Percentiles rank a stretch among this genome's conserved stretches.
These are phyloP conservation scores for Mycena latifolia DNA, from an alignment of 768 basidiomycete genomes.

Conservation along the genomic window DNA sequence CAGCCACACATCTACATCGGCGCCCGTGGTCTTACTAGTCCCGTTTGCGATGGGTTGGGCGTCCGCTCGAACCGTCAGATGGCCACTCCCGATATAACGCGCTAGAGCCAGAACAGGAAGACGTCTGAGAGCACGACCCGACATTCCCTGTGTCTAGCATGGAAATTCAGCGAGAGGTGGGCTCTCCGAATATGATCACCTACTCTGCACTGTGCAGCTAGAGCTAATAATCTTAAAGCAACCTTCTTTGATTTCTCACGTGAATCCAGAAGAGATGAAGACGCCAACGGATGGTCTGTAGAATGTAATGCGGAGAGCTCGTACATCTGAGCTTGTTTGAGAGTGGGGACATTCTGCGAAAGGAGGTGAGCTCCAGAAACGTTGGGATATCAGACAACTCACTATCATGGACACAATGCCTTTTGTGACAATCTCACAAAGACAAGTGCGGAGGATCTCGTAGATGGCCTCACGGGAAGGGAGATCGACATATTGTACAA, in stretches of 20 bases:
- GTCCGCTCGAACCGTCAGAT: conserved; percentile 35
- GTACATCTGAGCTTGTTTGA: conserved; percentile 71
- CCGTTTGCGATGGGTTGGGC: conserved; percentile 14
- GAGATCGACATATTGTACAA: conserved; percentile 93
- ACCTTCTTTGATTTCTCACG: conserved; percentile 65
- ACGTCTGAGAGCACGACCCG: conserved; percentile 91
- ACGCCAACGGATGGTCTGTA: conserved; percentile 12
- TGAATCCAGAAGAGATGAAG: conserved; percentile 43
- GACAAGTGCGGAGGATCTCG: conserved; percentile 87
- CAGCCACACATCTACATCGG: conserved; percentile 80
- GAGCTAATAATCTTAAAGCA: conserved; percentile 67
- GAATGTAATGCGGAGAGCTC: conserved; percentile 52
- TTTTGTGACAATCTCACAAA: conserved; percentile 82
- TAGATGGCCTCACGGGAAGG: conserved; percentile 94
- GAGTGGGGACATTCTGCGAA: conserved; percentile 68
- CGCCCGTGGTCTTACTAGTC: conserved; percentile 37
- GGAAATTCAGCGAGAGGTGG: not conserved
- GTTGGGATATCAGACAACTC: conserved; percentile 43
- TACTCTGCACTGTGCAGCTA: conserved; percentile 88
- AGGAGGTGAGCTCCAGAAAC: conserved; percentile 2
- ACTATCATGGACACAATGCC: conserved; percentile 78
- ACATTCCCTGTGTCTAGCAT: conserved; percentile 81
- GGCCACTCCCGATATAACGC: conserved; percentile 76
- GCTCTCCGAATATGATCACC: conserved; percentile 41
- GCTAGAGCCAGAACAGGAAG: conserved; percentile 96